Conservation (phyloP, 176 grass and related monocot genomes). For the Cenchrus americanus region DNA sequence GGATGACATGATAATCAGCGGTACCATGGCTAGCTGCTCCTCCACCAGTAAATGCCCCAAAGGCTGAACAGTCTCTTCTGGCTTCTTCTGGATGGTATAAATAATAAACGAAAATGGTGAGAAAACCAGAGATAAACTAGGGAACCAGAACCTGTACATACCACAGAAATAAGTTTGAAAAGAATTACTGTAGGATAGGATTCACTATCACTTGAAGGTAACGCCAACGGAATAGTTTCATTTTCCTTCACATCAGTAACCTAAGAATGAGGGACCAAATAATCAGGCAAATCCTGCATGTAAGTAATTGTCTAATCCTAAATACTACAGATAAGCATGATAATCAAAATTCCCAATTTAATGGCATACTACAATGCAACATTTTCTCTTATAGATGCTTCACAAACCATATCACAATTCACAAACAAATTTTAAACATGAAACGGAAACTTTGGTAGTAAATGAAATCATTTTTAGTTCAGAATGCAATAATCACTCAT, state of each 20-base stretch:
- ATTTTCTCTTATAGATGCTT: not conserved
- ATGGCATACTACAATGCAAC: not conserved
- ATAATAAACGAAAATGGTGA: not conserved
- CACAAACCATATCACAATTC: not conserved
- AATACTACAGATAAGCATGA: not conserved
- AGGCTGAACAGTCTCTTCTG: not conserved
- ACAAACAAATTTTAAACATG: not conserved
- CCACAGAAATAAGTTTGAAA: conserved; percentile 12
- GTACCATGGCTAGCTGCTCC: conserved; percentile 15
- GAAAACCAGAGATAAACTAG: not conserved
- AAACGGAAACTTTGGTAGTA: not conserved
- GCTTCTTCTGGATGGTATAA: not conserved
- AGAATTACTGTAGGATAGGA: not conserved
- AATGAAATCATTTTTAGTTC: not conserved
- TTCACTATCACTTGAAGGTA: not conserved
- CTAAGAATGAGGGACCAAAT: conserved; percentile 11
- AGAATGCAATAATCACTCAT: not conserved
- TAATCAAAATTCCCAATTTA: not conserved
- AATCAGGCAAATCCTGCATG: not conserved
- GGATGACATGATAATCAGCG: not conserved
- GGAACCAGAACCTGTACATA: not conserved
- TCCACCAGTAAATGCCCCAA: not conserved
- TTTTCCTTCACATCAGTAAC: conserved; percentile 12
- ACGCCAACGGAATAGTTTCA: not conserved
- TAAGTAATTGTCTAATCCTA: not conserved